These are phyloP conservation scores for Chalciporus sphaerocephalus DNA, from an alignment of 768 basidiomycete species.

Conservation along the genomic window DNA sequence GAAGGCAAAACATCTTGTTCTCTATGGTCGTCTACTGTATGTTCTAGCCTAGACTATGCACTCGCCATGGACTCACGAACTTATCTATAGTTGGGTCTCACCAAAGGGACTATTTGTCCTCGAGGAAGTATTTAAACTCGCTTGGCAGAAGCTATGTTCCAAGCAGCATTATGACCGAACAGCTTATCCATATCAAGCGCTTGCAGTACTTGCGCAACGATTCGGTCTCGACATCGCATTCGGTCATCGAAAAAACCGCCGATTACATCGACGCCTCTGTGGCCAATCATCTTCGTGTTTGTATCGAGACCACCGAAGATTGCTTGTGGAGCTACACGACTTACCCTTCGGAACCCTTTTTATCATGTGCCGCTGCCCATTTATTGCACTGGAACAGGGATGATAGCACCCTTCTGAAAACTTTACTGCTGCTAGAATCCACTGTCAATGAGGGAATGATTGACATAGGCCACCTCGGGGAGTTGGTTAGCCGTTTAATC, in stretches of 20 bases:
- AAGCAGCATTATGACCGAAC: no score
- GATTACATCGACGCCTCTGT: neutral
- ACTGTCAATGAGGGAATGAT: slow-evolving; percentile 8
- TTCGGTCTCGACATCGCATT: slow-evolving; percentile 1
- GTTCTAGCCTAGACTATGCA: no score
- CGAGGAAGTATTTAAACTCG: neutral
- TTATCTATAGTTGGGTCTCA: neutral
- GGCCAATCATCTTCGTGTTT: slow-evolving; percentile 6
- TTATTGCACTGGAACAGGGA: neutral
- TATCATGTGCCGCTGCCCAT: slow-evolving; percentile 4
- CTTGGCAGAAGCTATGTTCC: neutral
- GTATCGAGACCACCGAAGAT: slow-evolving; percentile 1
- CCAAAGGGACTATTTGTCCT: neutral
- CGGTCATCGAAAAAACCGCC: neutral
- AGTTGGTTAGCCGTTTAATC: slow-evolving; percentile 8
- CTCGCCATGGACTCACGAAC: no score
- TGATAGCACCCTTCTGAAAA: accelerated
- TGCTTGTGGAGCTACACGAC: slow-evolving; percentile 2
- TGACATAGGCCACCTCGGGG: slow-evolving; percentile 5
- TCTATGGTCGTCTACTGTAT: neutral
- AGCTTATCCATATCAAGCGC: neutral
- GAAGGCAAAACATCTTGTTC: neutral
- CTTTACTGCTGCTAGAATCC: neutral
- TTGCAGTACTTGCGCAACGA: slow-evolving; percentile 10
- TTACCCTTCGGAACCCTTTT: slow-evolving; percentile 9